Conservation (phyloP, 177 flowering plant species). For the Vitis hybrid region DNA sequence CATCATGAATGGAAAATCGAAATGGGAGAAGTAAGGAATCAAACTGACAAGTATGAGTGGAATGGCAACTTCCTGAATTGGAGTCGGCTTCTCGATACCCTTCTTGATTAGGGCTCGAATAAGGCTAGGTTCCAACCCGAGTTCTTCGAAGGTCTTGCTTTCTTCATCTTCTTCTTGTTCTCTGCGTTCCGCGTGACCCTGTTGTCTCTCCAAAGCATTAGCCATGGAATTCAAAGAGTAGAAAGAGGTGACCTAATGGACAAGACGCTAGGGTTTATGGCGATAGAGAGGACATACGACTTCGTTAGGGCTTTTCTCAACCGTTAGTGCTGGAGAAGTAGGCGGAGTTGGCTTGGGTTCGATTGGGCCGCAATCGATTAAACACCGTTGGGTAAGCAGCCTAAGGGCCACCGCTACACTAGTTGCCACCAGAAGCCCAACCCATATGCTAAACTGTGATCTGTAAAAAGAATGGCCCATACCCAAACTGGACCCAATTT, state of each 20-base stretch:
- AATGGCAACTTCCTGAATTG: constrained; percentile 70
- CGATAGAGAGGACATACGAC: not conserved
- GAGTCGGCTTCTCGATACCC: constrained; percentile 67
- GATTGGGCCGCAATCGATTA: too few species aligned
- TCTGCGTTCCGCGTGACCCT: constrained; percentile 2
- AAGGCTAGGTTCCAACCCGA: constrained; percentile 81
- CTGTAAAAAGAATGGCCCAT: too few species aligned
- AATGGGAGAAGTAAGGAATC: not conserved
- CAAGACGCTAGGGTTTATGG: constrained; percentile 3
- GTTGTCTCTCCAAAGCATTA: not conserved
- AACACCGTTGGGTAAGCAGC: too few species aligned
- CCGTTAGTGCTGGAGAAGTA: too few species aligned
- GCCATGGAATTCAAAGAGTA: constrained; percentile 1
- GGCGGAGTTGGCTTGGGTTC: too few species aligned
- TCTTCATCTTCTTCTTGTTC: constrained; percentile 28
- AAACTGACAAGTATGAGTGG: constrained; percentile 68
- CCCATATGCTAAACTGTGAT: too few species aligned
- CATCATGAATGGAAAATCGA: too few species aligned
- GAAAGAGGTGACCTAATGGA: not conserved
- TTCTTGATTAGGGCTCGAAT: constrained; percentile 76
- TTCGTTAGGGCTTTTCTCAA: too few species aligned
- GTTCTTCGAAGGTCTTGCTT: constrained; percentile 63
- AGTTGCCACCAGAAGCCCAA: too few species aligned
- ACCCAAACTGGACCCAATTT: too few species aligned
- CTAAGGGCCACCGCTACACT: too few species aligned